Conservation (phyloP, 1,139 yeast species). For the Pichia sp. region DNA sequence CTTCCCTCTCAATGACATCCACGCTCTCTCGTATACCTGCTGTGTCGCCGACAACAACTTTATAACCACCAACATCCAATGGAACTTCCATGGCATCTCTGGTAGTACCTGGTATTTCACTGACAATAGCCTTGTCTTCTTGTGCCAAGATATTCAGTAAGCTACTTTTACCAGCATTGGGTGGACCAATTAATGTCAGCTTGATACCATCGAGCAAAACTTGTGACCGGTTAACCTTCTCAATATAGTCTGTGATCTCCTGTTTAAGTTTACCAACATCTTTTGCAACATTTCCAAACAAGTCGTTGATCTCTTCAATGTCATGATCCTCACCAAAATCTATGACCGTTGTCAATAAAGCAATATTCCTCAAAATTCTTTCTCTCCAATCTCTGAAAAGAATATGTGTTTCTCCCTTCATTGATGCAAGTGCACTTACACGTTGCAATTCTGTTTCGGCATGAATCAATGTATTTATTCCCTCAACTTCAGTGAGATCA, state of each 20-base stretch:
- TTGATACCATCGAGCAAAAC: conserved; percentile 68
- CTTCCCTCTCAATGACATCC: conserved; percentile 62
- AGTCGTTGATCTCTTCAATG: conserved; percentile 46
- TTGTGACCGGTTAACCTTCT: conserved; percentile 51
- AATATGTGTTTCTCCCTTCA: conserved; percentile 58
- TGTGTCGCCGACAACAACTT: conserved; percentile 81
- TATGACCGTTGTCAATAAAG: conserved; percentile 76
- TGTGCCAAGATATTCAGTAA: conserved; percentile 68
- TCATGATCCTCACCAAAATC: conserved; percentile 97
- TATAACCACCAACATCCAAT: conserved; percentile 75
- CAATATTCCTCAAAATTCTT: conserved; percentile 56
- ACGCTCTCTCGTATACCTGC: conserved; percentile 80
- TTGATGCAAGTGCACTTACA: conserved; percentile 61
- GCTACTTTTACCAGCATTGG: conserved; percentile 95
- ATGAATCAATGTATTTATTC: conserved; percentile 79
- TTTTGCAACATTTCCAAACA: conserved; percentile 43
- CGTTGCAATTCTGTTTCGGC: conserved; percentile 94
- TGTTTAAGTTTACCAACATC: conserved; percentile 35
- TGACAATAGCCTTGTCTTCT: conserved; percentile 85
- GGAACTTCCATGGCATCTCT: conserved; percentile 83
- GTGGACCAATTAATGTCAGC: conserved; percentile 77
- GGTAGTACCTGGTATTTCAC: conserved; percentile 90
- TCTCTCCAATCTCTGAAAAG: conserved; percentile 63
- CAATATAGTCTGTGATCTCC: conserved; percentile 44
- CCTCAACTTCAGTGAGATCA: conserved; percentile 81